Conservation (phyloP, 345 rosid genomes). For the Salix brachista region DNA sequence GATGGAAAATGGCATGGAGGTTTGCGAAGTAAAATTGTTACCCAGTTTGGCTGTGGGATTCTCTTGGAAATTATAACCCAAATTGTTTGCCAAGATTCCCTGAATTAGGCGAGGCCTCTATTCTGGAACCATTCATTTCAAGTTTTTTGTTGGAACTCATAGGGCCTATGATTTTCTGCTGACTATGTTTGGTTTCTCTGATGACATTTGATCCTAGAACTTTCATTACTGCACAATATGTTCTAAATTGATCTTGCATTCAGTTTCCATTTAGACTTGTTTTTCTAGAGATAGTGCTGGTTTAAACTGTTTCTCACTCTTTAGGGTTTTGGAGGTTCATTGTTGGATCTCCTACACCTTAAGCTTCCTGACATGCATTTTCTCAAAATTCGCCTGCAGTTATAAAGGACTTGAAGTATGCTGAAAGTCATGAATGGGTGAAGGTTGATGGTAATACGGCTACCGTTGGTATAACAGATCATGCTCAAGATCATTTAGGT, state of each 20-base stretch:
- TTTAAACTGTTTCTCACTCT: background rate
- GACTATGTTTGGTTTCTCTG: background rate
- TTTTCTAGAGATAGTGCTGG: background rate
- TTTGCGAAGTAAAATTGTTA: background rate
- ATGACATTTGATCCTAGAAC: background rate
- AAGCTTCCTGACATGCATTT: background rate
- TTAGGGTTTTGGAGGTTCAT: background rate
- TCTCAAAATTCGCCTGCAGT: constrained; percentile 36
- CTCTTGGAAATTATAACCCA: background rate
- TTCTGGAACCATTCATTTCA: background rate
- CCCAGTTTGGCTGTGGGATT: background rate
- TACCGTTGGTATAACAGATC: constrained; percentile 88
- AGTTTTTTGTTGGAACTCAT: background rate
- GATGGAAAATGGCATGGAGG: background rate
- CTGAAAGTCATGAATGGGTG: constrained; percentile 91
- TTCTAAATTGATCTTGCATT: background rate
- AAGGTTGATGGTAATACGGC: constrained; percentile 73
- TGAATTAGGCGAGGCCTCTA: background rate
- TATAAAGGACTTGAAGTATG: constrained; percentile 77
- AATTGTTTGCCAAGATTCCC: background rate
- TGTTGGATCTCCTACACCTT: background rate
- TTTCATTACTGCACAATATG: background rate
- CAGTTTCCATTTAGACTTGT: background rate
- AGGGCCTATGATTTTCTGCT: background rate
- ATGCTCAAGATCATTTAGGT: constrained; percentile 94